Percentiles rank a stretch among this genome's conserved stretches.
phyloP scores from a whole-genome alignment of 2,329 filamentous ascomycete species.

The Talaromyces sp. region DNA sequence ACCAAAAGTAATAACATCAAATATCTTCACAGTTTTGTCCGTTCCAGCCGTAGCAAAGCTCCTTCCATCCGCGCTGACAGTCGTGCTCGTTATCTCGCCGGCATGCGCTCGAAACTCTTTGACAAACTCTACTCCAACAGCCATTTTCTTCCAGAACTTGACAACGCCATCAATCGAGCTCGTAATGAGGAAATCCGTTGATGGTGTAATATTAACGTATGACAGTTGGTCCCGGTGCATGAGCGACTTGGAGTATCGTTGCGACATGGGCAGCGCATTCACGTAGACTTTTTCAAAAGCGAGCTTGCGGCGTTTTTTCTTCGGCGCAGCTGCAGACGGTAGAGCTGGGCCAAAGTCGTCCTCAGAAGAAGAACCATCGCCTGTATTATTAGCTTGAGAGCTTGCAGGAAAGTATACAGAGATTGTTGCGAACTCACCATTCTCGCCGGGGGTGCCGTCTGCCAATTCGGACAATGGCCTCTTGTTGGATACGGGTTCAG shows the following conservation, averaged over 20 bases:
- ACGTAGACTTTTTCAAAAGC: conserved; percentile 95
- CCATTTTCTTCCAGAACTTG: conserved; percentile 98
- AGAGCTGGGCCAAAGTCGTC: conserved; percentile 93
- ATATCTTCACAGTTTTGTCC: conserved; percentile 50
- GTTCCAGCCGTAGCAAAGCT: conserved; percentile 85
- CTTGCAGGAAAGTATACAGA: neutral
- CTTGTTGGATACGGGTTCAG: conserved; percentile 44
- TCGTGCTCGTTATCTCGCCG: conserved; percentile 79
- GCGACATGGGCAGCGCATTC: conserved; percentile 75
- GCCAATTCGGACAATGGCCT: conserved; percentile 57
- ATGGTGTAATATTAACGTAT: conserved; percentile 81
- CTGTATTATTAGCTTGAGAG: conserved; percentile 17
- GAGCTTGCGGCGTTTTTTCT: conserved; percentile 87
- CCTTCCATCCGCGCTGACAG: conserved; percentile 81
- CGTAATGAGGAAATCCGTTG: conserved; percentile 93
- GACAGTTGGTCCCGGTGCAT: conserved; percentile 97
- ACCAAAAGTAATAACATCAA: conserved; percentile 74
- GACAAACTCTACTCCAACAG: conserved; percentile 89
- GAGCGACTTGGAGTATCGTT: conserved; percentile 87
- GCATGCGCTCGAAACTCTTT: conserved; percentile 94
- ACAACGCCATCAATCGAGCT: conserved; percentile 92
- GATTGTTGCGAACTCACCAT: conserved; percentile 25
- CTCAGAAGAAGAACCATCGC: conserved; percentile 60
- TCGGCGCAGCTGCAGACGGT: conserved; percentile 71
- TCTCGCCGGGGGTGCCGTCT: conserved; percentile 41